Conservation (phyloP, 73 alveolate species). For the Uronychia setigera region DNA sequence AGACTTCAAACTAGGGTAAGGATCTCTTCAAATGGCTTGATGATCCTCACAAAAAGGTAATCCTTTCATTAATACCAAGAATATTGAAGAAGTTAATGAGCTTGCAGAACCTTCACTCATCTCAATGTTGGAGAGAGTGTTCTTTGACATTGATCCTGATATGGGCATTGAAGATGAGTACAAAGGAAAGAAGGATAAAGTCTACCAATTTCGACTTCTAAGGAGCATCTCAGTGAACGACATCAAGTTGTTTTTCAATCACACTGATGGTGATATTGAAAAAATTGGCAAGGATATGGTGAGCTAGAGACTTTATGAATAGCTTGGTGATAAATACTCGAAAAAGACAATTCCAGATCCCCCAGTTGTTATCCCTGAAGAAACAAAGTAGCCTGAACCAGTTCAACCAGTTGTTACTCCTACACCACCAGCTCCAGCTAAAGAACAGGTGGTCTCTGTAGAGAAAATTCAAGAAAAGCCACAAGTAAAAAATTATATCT, state of each 20-base stretch:
- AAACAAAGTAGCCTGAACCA: too few species aligned
- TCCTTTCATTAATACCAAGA: neutral
- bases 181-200: constrained; percentile 5
- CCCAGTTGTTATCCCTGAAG: too few species aligned
- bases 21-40: neutral
- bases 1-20: neutral
- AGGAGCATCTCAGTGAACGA: constrained; percentile 20
- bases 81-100: neutral
- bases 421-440: too few species aligned
- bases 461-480: too few species aligned
- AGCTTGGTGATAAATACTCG: too few species aligned
- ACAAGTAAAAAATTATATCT: too few species aligned
- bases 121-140: constrained; percentile 13
- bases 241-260: constrained; percentile 9
- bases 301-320: too few species aligned
- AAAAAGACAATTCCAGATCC: too few species aligned
- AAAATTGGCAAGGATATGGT: constrained; percentile 9
- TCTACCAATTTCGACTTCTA: constrained; percentile 5
- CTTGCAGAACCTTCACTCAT: constrained; percentile 2
- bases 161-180: constrained; percentile 26
- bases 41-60: neutral
- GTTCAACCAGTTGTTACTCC: too few species aligned
- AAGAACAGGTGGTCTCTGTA: too few species aligned
- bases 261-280: constrained; percentile 16
- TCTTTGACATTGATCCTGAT: constrained; percentile 36